Evolutionary conservation across 2,329 filamentous ascomycete genomes (phyloP), one percentile per base, ranked within the genome.

Genomic region (Trichoderma breve): DNA sequence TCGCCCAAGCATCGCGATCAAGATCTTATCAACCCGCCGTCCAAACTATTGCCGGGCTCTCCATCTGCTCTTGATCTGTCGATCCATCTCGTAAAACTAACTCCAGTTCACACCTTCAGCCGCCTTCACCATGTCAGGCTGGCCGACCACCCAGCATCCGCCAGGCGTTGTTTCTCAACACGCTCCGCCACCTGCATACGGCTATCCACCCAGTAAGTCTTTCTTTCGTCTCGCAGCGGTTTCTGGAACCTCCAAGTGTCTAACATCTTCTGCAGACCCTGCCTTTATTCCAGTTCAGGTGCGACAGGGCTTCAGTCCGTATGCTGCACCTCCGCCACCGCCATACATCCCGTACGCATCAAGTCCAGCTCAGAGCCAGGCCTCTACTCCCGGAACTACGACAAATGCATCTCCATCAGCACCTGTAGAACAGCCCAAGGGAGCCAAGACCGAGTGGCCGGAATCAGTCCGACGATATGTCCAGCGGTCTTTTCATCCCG

Each of bases 401-500:
- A 75, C 76, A 73, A 74, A 78, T 58, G 76, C 79, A 73, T 76
- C 80, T 28, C 80, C 73, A 26, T 73, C 76, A 75, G 74, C 77
- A 75, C 73, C 79, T 73, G 72, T 76, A 72, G 77, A 80, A 76
- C 78, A 77, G 74, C 80, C 80, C 76, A 85, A 86, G 80, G 55
- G 34, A 36, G 83, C 86, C 79, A 93, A 92, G 84, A 90, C 92
- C 77, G 89, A 92, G 76, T 98, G 94, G 91, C 91, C 94, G 36
- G 85, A 89, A 57, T 89, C 91, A n/a, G 93, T 98, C 73, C 92
- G 94, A 76, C 86, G 88, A 75, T 98, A 98, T 83, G 95, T 98
- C 36, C 92, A 94, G 78, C 91, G 94, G 78, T 95, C 94, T 30
- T 98, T 98, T 80, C 90, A 93, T 65, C 88, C 90, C 30, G 88